These are phyloP conservation scores for Haplographium delicatum DNA, from an alignment of 495 filamentous ascomycete genomes.

Conservation along the genomic window DNA sequence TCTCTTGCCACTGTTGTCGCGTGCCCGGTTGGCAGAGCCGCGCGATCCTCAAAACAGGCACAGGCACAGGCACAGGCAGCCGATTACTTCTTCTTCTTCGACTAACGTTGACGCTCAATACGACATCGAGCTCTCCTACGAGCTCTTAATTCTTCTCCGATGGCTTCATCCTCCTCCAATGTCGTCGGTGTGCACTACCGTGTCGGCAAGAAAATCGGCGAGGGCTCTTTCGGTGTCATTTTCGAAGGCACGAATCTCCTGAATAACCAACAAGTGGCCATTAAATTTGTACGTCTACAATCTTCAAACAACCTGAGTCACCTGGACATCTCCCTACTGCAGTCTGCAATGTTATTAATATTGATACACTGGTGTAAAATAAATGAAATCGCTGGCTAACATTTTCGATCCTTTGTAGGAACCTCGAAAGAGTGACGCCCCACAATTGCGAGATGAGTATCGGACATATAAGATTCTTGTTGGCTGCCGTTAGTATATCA, in stretches of 20 bases:
- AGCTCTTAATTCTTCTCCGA: conserved; percentile 31
- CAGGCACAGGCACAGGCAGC: background rate
- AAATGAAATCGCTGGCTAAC: conserved; percentile 1
- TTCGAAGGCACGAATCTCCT: conserved; percentile 98
- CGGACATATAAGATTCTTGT: conserved; percentile 99
- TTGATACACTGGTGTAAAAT: no score
- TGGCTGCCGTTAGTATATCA: conserved; percentile 84
- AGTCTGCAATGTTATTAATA: no score
- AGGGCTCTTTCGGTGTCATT: conserved; percentile 98
- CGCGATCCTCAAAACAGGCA: conserved; percentile 4
- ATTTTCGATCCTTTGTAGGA: conserved; percentile 53
- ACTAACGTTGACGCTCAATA: conserved; percentile 11
- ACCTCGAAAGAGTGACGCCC: conserved; percentile 97
- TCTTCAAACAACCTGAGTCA: background rate
- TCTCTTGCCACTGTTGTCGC: conserved; percentile 16
- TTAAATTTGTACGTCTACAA: conserved; percentile 84
- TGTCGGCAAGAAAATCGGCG: conserved; percentile 98
- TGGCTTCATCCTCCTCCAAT: conserved; percentile 95
- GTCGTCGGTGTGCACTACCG: conserved; percentile 99
- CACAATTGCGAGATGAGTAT: conserved; percentile 97
- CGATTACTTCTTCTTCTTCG: no score
- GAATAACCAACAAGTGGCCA: conserved; percentile 98
- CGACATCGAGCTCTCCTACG: conserved; percentile 8
- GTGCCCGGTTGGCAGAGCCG: conserved; percentile 14
- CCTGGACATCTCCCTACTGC: no score